Evolutionary conservation across 306 rosid genomes (phyloP).

Genomic region (Cyamopsis tetragonoloba): DNA sequence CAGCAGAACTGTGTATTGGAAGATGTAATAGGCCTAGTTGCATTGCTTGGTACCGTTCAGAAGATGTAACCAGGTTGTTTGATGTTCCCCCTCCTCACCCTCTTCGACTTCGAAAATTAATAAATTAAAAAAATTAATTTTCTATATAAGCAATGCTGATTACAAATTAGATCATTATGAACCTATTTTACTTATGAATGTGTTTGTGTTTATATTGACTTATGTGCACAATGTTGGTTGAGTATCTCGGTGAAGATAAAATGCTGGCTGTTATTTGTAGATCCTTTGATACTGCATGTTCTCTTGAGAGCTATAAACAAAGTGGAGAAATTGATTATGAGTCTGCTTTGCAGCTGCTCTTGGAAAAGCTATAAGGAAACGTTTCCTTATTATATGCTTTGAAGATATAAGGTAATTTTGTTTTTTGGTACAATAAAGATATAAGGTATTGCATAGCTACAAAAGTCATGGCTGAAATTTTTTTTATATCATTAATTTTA

Average conservation of each 20-base stretch:
- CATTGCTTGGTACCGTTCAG: slow-evolving; percentile 53
- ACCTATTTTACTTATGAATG: background rate
- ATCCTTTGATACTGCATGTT: slow-evolving; percentile 39
- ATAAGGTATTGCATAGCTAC: no score
- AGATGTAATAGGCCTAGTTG: slow-evolving; percentile 54
- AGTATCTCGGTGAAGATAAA: slow-evolving; percentile 57
- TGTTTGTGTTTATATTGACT: background rate
- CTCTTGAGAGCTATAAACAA: slow-evolving; percentile 40
- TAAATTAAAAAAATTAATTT: background rate
- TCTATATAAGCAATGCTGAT: background rate
- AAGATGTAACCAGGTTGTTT: slow-evolving; percentile 59
- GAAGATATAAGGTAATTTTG: slow-evolving; percentile 58
- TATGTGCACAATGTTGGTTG: slow-evolving; percentile 47
- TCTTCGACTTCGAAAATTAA: background rate
- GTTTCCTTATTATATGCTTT: slow-evolving; percentile 47
- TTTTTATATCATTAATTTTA: no score
- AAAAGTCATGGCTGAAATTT: no score
- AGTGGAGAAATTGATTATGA: slow-evolving; percentile 40
- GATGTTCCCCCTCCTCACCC: background rate
- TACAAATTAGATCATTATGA: background rate
- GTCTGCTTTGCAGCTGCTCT: slow-evolving; percentile 33
- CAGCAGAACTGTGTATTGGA: slow-evolving; percentile 25
- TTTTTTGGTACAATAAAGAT: no score
- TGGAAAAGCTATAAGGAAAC: slow-evolving; percentile 32
- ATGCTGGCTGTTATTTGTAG: slow-evolving; percentile 56